phyloP scores from a whole-genome alignment of 345 rosid species.

The Trapa bicornis region DNA sequence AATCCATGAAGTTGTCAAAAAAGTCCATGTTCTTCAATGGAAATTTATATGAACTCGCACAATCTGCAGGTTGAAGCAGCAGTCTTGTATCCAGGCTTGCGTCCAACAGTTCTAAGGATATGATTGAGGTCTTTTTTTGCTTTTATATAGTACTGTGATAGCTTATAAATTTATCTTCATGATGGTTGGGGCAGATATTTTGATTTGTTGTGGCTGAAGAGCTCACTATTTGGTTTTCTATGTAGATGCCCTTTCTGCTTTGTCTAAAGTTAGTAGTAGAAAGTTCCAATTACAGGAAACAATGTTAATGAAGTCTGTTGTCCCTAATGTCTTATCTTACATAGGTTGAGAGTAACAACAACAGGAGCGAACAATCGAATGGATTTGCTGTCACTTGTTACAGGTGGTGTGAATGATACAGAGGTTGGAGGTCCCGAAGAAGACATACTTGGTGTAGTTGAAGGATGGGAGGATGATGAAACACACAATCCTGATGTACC shows the following conservation, averaged over 20 bases:
- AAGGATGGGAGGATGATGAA: constrained; percentile 76
- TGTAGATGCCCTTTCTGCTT: not conserved
- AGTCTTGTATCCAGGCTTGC: constrained; percentile 63
- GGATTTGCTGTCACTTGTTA: constrained; percentile 84
- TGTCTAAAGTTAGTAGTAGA: not conserved
- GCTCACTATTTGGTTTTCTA: not conserved
- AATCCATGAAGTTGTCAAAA: not conserved
- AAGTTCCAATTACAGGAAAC: not conserved
- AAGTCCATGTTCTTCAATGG: not conserved
- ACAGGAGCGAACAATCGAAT: constrained; percentile 77
- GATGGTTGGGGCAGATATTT: not conserved
- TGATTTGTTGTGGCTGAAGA: not conserved
- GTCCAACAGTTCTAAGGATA: constrained; percentile 69
- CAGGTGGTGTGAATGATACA: constrained; percentile 53
- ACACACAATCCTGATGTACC: constrained; percentile 72
- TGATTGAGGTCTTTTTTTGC: constrained; percentile 50
- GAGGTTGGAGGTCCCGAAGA: constrained; percentile 50
- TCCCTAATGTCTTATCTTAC: not conserved
- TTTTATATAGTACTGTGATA: not conserved
- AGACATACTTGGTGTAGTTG: constrained; percentile 60
- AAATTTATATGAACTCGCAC: not conserved
- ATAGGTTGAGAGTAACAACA: constrained; percentile 69
- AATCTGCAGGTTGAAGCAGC: constrained; percentile 75
- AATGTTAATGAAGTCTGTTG: not conserved
- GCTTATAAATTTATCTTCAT: not conserved